Evolutionary conservation across 352 stramenopile species (phyloP).

Genomic region (Phytophthora macrochlamydospora): DNA sequence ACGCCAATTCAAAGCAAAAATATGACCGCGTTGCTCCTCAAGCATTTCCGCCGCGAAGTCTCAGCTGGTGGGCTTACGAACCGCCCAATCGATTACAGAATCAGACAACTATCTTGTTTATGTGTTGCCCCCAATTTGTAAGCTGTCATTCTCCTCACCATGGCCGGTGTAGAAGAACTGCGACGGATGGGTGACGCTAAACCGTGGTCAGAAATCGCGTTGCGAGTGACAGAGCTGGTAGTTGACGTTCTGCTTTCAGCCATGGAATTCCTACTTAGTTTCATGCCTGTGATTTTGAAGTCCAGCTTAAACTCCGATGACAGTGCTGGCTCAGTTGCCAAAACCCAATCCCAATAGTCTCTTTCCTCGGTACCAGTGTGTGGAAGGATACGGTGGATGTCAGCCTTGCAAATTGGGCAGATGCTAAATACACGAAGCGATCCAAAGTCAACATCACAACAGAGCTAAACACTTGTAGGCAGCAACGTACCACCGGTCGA

Average conservation of each 20-base stretch:
- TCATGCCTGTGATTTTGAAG: constrained; percentile 43
- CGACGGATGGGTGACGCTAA: too few species aligned
- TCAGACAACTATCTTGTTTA: too few species aligned
- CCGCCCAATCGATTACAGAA: too few species aligned
- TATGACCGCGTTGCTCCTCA: too few species aligned
- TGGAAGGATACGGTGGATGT: constrained; percentile 65
- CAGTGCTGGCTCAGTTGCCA: constrained; percentile 43
- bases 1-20: too few species aligned
- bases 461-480: not conserved
- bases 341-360: constrained; percentile 62
- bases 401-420: constrained; percentile 56
- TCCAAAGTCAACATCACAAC: not conserved
- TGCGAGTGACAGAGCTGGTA: not conserved
- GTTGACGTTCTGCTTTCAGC: not conserved
- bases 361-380: constrained; percentile 52
- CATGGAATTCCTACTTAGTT: not conserved
- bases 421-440: constrained; percentile 24
- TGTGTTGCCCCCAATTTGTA: too few species aligned
- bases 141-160: too few species aligned
- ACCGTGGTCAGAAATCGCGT: not conserved
- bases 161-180: too few species aligned
- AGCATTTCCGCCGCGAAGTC: too few species aligned
- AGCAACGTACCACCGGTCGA: constrained; percentile 33
- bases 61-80: too few species aligned
- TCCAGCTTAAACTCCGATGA: constrained; percentile 49